Evolutionary conservation across 345 rosid species (phyloP), one percentile per base, ranked within the genome.

Genomic region (Eucalyptus erythrocorys): DNA sequence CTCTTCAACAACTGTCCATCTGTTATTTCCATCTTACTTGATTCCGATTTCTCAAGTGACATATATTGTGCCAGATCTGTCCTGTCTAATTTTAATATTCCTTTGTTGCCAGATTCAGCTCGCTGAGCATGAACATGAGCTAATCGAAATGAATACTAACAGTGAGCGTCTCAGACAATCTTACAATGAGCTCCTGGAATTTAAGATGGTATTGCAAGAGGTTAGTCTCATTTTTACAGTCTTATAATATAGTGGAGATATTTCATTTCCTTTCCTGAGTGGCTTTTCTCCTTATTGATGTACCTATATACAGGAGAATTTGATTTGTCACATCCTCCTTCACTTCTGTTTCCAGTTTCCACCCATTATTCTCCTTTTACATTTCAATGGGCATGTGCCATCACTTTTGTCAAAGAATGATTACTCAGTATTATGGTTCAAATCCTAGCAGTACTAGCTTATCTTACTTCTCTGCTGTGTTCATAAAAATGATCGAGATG

Each of bases 71-170:
- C 50, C 21, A 59, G 43, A 47, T 87, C 48, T 53, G 26, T 64
- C 48, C 86, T 48, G 48, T 71, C 88, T n/a, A 48, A 61, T 14
- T 45, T 24, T 48, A 48, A 64, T 68, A 47, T 91, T 90, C n/a
- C 90, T 81, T 86, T 48, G 30, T 87, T 89, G 86, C 57, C 95
- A 97, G 99, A 85, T 92, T 82, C 97, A 95, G 93, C 98, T 97
- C 88, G 95, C 95, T 47, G 98, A 96, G 89, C 98, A 95, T 89
- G 99, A 97, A 89, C 97, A 93, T 76, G 99, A 97, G 90, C 94
- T 97, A 71, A 93, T 95, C 91, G 99, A 97, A 92, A 95, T 96
- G 97, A 97, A 96, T 90, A 96, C 98, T 34, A 97, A 97, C 91
- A 91, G 97, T 92, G 99, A 95, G 94, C 95, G 93, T 92, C 99